Conservation (phyloP, 345 rosid genomes). For the Toxicodendron radicans region DNA sequence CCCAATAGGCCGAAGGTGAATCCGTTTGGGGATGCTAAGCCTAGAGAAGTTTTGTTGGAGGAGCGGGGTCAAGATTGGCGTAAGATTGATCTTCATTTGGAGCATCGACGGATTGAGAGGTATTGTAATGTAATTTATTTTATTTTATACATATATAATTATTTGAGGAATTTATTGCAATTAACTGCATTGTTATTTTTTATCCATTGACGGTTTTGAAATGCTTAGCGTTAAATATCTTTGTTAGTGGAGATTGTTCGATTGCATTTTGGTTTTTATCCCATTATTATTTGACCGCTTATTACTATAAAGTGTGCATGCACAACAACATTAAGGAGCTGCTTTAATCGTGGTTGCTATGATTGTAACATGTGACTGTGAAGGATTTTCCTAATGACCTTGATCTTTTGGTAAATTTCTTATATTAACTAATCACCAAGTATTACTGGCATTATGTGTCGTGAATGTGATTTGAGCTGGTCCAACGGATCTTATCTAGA, state of each 20-base stretch:
- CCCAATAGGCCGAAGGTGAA: constrained; percentile 73
- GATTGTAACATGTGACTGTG: no score
- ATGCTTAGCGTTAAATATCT: background rate
- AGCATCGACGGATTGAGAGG: constrained; percentile 87
- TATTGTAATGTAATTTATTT: constrained; percentile 16
- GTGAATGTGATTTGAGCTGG: background rate
- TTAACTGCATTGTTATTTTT: background rate
- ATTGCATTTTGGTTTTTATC: background rate
- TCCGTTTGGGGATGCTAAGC: constrained; percentile 97
- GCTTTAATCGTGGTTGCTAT: background rate
- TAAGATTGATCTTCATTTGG: constrained; percentile 83
- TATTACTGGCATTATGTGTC: background rate
- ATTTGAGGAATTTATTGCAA: background rate
- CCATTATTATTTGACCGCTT: background rate
- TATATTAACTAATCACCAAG: background rate
- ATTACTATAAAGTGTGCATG: background rate
- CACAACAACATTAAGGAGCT: background rate
- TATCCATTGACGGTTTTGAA: background rate
- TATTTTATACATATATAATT: background rate
- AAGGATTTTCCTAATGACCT: background rate
- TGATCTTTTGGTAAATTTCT: background rate
- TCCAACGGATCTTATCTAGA: background rate
- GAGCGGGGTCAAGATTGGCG: constrained; percentile 94
- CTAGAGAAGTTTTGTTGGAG: constrained; percentile 86
- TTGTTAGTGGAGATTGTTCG: background rate